These are phyloP conservation scores for Eremothecium sinecaudum DNA, from an alignment of 1,139 yeast genomes.

Conservation along the genomic window DNA sequence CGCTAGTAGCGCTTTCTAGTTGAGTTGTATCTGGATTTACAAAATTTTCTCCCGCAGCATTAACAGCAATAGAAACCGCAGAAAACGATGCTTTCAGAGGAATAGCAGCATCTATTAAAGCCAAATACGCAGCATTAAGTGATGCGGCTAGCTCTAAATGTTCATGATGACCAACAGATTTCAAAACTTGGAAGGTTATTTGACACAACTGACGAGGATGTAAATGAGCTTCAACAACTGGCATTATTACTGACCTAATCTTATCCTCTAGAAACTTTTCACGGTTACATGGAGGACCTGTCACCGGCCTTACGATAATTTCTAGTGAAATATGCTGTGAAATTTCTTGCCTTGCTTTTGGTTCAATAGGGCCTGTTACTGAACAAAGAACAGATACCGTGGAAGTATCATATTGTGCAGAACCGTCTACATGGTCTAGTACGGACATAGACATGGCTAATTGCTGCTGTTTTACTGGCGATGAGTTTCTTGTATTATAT, in stretches of 20 bases:
- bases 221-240: conserved; percentile 52
- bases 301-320: conserved; percentile 68
- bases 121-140: conserved; percentile 62
- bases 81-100: conserved; percentile 56
- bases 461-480: background rate
- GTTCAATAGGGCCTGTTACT: conserved; percentile 87
- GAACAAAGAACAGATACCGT: conserved; percentile 58
- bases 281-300: conserved; percentile 65
- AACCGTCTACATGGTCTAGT: conserved; percentile 66
- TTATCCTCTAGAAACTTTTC: conserved; percentile 71
- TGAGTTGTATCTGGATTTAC: conserved; percentile 39
- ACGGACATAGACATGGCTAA: conserved; percentile 12
- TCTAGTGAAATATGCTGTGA: conserved; percentile 76
- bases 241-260: conserved; percentile 50
- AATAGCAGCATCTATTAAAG: conserved; percentile 71
- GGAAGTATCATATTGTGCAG: conserved; percentile 48
- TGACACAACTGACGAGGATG: conserved; percentile 84
- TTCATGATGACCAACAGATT: conserved; percentile 41
- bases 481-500: too few species aligned
- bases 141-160: conserved; percentile 55
- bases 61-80: conserved; percentile 42
- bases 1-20: conserved; percentile 41
- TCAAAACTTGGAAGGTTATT: conserved; percentile 72
- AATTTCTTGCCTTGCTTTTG: conserved; percentile 71
- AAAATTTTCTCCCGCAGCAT: conserved; percentile 32